Conservation (phyloP, 2,329 filamentous ascomycete species). For the Aspergillus ochraceoroseus region DNA sequence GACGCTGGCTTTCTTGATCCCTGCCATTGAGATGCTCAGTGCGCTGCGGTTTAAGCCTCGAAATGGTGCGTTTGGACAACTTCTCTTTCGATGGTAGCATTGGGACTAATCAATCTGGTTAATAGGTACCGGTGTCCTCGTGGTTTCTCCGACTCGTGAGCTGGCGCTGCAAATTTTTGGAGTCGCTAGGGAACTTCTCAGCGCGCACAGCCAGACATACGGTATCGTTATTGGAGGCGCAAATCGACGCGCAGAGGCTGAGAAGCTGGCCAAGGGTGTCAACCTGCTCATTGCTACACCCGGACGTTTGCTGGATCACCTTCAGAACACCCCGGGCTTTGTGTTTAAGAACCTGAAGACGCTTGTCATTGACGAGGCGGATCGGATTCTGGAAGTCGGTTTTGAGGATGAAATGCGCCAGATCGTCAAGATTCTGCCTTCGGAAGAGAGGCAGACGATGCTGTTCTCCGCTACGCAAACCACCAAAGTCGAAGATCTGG, state of each 20-base stretch:
- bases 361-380: constrained; percentile 87
- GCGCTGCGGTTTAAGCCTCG: constrained; percentile 89
- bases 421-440: constrained; percentile 89
- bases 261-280: constrained; percentile 90
- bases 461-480: constrained; percentile 99
- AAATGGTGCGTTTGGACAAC: constrained; percentile 54
- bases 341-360: constrained; percentile 89
- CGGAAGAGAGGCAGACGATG: constrained; percentile 85
- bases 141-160: constrained; percentile 90
- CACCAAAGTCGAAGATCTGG: constrained; percentile 95
- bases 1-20: constrained; percentile 89
- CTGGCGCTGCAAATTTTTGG: constrained; percentile 94
- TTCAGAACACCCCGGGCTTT: constrained; percentile 87
- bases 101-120: constrained; percentile 7
- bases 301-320: constrained; percentile 84
- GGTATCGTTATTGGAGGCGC: constrained; percentile 96
- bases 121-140: constrained; percentile 74
- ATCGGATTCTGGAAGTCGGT: constrained; percentile 91
- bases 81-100: not conserved
- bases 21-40: constrained; percentile 87
- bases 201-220: constrained; percentile 87
- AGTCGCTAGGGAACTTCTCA: constrained; percentile 88
- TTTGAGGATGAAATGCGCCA: constrained; percentile 98
- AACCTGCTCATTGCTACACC: constrained; percentile 94
- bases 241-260: constrained; percentile 81